Evolutionary conservation across 495 filamentous ascomycete species (phyloP), one percentile per base, ranked within the genome.

Genomic region (Choiromyces venosus): DNA sequence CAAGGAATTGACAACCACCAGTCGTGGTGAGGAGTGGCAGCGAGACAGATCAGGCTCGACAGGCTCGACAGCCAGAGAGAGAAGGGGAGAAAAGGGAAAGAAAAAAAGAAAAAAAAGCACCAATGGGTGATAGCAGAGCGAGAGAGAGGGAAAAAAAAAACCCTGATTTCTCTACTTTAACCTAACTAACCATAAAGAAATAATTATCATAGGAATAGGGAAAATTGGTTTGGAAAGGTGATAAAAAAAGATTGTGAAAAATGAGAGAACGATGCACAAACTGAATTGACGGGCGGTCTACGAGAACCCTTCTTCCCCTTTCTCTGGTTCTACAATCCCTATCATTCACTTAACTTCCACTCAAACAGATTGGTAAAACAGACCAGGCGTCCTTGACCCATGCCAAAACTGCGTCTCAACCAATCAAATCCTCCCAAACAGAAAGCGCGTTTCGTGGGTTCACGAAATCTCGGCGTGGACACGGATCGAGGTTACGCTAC

Each of bases 1-100:
- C 75, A 71, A 76, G 38, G 70, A 29, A 61, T 29, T 12, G 52
- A 61, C 52, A 61, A 61, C 52, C 52, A 61, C 25, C n/a, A 29
- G 52, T 61, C 3, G 52, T 61, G 52, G 6, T 0, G 44, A 52
- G 44, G 18, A 52, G 52, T 4, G 2, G 52, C 16, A 61, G 52
- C 52, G 52, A 5, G 52, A 29, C n/a, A 61, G 25, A 25, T 29
- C 2, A 29, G 6, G 52, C 12, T 29, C 52, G 52, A 61, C 42
- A 44, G 42, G 42, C 52, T 61, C 25, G n/a, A 61, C 52, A 61
- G 52, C 52, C 12, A 8, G n/a, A 8, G n/a, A 29, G 52, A 25
- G 52, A 61, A 6, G 52, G 25, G n/a, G n/a, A 16, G 10, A 29
- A 29, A n/a, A 52, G 52, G 52, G 25, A 9, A 14, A 61, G n/a